phyloP scores from a whole-genome alignment of 2,329 filamentous ascomycete genomes.

The Celoporthe dispersa region DNA sequence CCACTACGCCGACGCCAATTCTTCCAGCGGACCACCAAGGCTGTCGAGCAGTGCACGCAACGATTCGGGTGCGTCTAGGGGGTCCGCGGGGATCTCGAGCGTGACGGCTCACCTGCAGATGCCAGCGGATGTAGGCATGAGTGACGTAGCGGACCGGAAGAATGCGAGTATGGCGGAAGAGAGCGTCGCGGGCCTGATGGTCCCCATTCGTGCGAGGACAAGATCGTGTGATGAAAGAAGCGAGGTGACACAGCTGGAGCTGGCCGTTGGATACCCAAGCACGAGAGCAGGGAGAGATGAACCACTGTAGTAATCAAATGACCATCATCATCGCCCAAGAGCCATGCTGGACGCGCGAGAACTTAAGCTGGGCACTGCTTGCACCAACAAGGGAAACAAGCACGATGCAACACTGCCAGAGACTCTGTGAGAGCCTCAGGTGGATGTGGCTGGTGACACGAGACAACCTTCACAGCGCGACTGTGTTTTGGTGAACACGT shows the following conservation, averaged over 20 bases:
- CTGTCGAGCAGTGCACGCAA: neutral
- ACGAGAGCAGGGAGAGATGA: neutral
- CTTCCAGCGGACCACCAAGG: neutral
- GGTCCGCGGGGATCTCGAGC: neutral
- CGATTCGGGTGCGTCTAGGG: neutral
- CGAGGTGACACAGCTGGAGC: conserved; percentile 23
- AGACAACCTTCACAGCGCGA: neutral
- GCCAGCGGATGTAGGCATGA: conserved; percentile 10
- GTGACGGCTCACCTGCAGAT: neutral
- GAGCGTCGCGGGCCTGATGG: neutral
- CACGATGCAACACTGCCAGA: neutral
- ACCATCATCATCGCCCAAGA: neutral
- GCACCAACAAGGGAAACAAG: neutral
- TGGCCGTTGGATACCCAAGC: conserved; percentile 14
- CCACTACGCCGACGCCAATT: neutral
- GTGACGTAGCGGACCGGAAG: conserved; percentile 6
- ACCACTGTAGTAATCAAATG: neutral
- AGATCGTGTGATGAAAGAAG: conserved; percentile 18
- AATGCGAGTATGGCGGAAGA: conserved; percentile 17
- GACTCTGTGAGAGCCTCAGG: neutral
- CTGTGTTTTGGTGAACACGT: neutral
- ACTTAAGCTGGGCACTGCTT: neutral
- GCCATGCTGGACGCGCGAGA: neutral
- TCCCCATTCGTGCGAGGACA: conserved; percentile 3
- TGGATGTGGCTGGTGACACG: neutral